A percentile compares a stretch with the other conserved stretches of the same genome.
Evolutionary conservation across 1,139 yeast genomes (phyloP).

Genomic region (Suhomyces chickasaworum): DNA sequence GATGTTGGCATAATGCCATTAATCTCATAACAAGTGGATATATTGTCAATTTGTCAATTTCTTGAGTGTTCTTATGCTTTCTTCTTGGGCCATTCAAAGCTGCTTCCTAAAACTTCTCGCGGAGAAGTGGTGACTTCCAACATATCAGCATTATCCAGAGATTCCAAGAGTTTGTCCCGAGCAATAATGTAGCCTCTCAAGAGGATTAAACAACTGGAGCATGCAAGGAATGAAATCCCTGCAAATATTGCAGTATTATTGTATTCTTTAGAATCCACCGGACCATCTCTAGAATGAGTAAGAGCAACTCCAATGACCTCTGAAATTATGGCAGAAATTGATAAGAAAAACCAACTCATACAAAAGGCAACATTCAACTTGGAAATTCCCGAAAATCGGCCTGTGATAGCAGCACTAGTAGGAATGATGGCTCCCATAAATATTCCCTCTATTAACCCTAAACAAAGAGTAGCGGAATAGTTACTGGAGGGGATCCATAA

Average conservation of each 20-base stretch:
- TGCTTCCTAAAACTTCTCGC: neutral
- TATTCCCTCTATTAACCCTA: neutral
- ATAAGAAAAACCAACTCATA: neutral
- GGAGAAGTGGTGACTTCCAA: neutral
- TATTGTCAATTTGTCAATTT: no score
- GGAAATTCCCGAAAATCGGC: neutral
- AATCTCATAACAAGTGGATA: neutral
- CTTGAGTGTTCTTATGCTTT: neutral
- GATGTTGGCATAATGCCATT: no score
- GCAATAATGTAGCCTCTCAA: neutral
- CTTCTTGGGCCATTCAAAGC: neutral
- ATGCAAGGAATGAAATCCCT: neutral
- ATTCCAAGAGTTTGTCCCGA: neutral
- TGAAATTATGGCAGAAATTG: neutral
- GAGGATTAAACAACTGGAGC: neutral
- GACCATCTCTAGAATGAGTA: neutral
- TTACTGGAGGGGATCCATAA: neutral
- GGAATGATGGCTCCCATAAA: neutral
- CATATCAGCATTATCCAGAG: neutral
- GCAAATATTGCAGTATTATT: neutral
- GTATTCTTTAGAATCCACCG: neutral
- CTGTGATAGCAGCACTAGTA: neutral
- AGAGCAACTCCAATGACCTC: neutral
- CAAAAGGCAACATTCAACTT: neutral
- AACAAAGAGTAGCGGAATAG: neutral